Base-by-base conservation (phyloP, 352 stramenopile species). In the Phytophthora chlamydospora region DNA sequence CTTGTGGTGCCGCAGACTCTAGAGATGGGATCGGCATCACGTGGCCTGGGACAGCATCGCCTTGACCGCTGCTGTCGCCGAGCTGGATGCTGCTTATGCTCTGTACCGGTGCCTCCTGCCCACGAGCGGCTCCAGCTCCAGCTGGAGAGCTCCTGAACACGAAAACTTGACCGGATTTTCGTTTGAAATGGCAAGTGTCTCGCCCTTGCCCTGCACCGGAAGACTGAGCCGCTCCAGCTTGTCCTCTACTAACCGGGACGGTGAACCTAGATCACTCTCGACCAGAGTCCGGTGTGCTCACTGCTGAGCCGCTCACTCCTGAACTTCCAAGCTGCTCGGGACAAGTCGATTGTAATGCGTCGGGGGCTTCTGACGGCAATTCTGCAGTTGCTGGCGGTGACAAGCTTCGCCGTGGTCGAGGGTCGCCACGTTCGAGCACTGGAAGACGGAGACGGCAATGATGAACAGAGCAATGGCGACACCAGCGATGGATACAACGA, bases 121-220 rank as follows among this genome's bases (percentile, higher is more conserved):
- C 59, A 17, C 47, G 13, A 36, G 14, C 21, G 3, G 21, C 13
- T 11, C 34, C 41, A 32, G 4, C 31, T 59, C n/a, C 48, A 51
- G 47, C 55, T 43, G 39, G 43, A 8, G 38, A 53, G 11, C 46
- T 31, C 34, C 29, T 50, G 45, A 44, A 49, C 45, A 14, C 42
- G 17, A 62, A 56, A 51, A 49, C 51, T 52, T 47, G 19, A 21
- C 48, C 49, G 62, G 62, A 71, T 71, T 66, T 65, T 71, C n/a
- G 34, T 27, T 29, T 8, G 24, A 46, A 59, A 31, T 52, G 52
- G 11, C 41, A 31, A 39, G 16, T 29, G 44, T 35, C 29, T 48
- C 39, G 50, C 24, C 45, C 33, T 58, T 65, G 33, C 61, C 39
- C 46, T 59, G 10, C 17, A 16, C 16, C 40, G n/a, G n/a, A n/a